A percentile compares a stretch with the other conserved stretches of the same genome.
phyloP scores from a whole-genome alignment of 768 basidiomycete species.

The Termitomyces eurrhizus region DNA sequence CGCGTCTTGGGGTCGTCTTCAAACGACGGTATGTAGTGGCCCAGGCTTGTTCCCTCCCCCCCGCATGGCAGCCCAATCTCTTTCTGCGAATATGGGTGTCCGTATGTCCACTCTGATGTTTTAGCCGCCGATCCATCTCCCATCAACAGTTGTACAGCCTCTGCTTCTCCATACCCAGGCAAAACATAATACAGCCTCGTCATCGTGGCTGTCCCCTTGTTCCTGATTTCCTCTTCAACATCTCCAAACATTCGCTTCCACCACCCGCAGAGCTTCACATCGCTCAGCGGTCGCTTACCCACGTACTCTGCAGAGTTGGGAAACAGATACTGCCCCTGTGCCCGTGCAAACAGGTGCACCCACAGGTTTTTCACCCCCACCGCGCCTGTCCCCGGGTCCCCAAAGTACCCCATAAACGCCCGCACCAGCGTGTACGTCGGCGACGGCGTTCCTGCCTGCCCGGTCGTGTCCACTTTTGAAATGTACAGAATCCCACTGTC shows the following conservation, averaged over 20 bases:
- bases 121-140: slow-evolving; percentile 25
- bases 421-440: slow-evolving; percentile 70
- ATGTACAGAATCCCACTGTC: slow-evolving; percentile 77
- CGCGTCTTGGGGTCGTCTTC: slow-evolving; percentile 97
- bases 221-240: slow-evolving; percentile 42
- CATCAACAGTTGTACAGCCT: slow-evolving; percentile 55
- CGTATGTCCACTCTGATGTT: slow-evolving; percentile 57
- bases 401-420: slow-evolving; percentile 61
- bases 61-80: slow-evolving; percentile 44
- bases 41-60: slow-evolving; percentile 42
- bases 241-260: slow-evolving; percentile 77
- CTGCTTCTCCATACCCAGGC: slow-evolving; percentile 64
- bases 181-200: slow-evolving; percentile 55
- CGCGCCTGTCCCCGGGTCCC: slow-evolving; percentile 60
- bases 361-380: slow-evolving; percentile 54
- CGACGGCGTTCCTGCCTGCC: slow-evolving; percentile 58
- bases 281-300: slow-evolving; percentile 72
- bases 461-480: slow-evolving; percentile 93
- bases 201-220: slow-evolving; percentile 24
- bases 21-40: slow-evolving; percentile 80
- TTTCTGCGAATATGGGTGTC: slow-evolving; percentile 69
- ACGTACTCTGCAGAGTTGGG: slow-evolving; percentile 73
- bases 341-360: slow-evolving; percentile 87
- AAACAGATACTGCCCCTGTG: slow-evolving; percentile 91
- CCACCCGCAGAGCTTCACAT: slow-evolving; percentile 84